phyloP scores from a whole-genome alignment of 2,329 filamentous ascomycete species.

The Talaromyces amestolkiae region DNA sequence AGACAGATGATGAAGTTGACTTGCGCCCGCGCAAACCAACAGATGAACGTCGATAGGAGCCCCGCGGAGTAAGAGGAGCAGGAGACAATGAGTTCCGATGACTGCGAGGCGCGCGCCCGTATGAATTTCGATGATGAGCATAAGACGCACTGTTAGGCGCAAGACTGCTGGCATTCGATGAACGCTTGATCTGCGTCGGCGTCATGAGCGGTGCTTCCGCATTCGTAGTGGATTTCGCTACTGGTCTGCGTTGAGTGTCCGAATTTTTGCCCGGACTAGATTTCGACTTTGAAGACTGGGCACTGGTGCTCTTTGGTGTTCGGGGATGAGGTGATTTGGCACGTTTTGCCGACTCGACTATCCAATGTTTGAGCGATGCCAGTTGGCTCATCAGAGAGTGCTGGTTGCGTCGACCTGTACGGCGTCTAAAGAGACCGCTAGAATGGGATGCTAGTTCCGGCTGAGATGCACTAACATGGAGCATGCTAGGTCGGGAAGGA shows the following conservation, averaged over 20 bases:
- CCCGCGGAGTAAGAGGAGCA: slow-evolving; percentile 81
- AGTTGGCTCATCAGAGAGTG: slow-evolving; percentile 66
- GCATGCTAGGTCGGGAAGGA: slow-evolving; percentile 74
- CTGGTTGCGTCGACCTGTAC: slow-evolving; percentile 57
- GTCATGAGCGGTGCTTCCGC: slow-evolving; percentile 30
- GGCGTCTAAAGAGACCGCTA: slow-evolving; percentile 56
- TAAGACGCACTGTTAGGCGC: slow-evolving; percentile 44
- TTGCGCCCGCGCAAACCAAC: slow-evolving; percentile 84
- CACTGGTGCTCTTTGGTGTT: slow-evolving; percentile 27
- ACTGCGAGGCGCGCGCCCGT: slow-evolving; percentile 36
- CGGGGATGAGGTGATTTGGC: slow-evolving; percentile 55
- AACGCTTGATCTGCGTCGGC: slow-evolving; percentile 40
- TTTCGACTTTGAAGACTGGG: slow-evolving; percentile 38
- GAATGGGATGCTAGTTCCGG: slow-evolving; percentile 56
- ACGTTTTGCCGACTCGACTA: slow-evolving; percentile 65
- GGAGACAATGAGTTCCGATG: slow-evolving; percentile 78
- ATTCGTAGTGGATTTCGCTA: slow-evolving; percentile 26
- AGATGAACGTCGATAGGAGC: slow-evolving; percentile 78
- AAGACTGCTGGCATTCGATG: slow-evolving; percentile 42
- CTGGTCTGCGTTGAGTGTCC: slow-evolving; percentile 32
- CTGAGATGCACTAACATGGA: slow-evolving; percentile 76
- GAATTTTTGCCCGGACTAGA: slow-evolving; percentile 40
- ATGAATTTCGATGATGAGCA: slow-evolving; percentile 42
- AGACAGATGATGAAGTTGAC: slow-evolving; percentile 92
- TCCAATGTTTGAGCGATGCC: slow-evolving; percentile 68